Evolutionary conservation across 2,329 filamentous ascomycete species (phyloP).

Genomic region (Colletotrichum sp.): DNA sequence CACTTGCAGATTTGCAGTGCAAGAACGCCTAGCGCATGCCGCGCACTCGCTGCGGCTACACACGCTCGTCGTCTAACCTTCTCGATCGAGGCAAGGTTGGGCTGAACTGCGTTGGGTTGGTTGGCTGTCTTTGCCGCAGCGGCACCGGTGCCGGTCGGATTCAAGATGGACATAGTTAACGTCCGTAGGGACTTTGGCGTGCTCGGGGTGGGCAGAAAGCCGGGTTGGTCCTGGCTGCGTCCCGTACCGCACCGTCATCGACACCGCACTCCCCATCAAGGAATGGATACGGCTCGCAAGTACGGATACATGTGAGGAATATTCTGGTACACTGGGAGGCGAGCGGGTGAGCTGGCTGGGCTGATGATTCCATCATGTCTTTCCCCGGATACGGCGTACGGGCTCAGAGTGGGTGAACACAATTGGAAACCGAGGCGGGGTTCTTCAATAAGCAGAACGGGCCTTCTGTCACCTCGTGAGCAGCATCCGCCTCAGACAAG

Average conservation of each 20-base stretch:
- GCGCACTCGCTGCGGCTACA: constrained; percentile 16
- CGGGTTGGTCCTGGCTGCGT: not conserved
- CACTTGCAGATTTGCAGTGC: not conserved
- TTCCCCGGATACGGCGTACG: not conserved
- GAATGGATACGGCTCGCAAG: not conserved
- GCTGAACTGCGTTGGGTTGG: not conserved
- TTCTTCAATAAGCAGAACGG: not conserved
- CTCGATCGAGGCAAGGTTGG: constrained; percentile 5
- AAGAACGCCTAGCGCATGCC: constrained; percentile 19
- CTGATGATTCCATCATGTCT: not conserved
- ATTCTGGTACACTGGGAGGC: not conserved
- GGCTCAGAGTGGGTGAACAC: not conserved
- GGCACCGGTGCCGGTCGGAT: not conserved
- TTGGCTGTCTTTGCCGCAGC: constrained; percentile 7
- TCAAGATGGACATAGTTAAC: not conserved
- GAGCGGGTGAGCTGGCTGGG: not conserved
- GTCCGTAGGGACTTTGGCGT: not conserved
- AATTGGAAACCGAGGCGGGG: not conserved
- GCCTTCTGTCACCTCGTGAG: not conserved
- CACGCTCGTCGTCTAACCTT: constrained; percentile 19
- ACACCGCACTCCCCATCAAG: not conserved
- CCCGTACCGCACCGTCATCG: not conserved
- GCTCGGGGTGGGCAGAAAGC: not conserved
- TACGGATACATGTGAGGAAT: not conserved
- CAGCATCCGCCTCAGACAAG: not conserved